Conservation (phyloP, 192 early-diverging fungal genomes). For the Bifiguratus adelaidae region DNA sequence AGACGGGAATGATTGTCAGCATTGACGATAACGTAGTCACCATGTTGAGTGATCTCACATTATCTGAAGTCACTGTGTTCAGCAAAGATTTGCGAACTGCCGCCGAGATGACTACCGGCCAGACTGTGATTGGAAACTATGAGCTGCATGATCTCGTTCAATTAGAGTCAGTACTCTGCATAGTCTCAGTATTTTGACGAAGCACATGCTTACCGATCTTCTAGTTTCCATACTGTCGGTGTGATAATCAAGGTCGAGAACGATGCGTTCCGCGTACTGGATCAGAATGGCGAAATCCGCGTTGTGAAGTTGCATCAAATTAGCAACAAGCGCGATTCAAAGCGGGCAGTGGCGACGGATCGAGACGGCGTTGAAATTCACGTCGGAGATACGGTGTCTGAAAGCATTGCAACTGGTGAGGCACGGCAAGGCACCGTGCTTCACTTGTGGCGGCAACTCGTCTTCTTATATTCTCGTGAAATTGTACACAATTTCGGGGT, state of each 20-base stretch:
- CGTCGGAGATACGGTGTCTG: constrained; percentile 65
- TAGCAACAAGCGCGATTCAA: constrained; percentile 54
- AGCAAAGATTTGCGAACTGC: constrained; percentile 77
- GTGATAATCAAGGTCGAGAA: constrained; percentile 73
- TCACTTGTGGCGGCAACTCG: constrained; percentile 73
- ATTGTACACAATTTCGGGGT: constrained; percentile 61
- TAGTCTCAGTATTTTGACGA: neutral
- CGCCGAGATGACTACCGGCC: constrained; percentile 53
- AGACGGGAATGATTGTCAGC: constrained; percentile 82
- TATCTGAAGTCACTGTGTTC: constrained; percentile 75
- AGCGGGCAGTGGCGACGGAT: constrained; percentile 33
- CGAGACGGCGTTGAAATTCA: constrained; percentile 40
- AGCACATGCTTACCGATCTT: constrained; percentile 4
- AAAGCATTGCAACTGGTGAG: constrained; percentile 53
- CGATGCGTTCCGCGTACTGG: constrained; percentile 65
- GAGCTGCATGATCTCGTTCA: constrained; percentile 86
- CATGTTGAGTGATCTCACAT: constrained; percentile 58
- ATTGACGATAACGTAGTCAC: constrained; percentile 77
- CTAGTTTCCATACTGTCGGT: constrained; percentile 57
- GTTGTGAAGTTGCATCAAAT: constrained; percentile 61
- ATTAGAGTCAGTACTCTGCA: constrained; percentile 41
- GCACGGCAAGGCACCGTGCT: constrained; percentile 61
- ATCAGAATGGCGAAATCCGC: constrained; percentile 58
- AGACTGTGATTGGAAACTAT: constrained; percentile 51
- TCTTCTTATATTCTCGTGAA: constrained; percentile 73